Base-by-base conservation (phyloP, 2,329 filamentous ascomycete species). In the Cryphonectria radicalis region DNA sequence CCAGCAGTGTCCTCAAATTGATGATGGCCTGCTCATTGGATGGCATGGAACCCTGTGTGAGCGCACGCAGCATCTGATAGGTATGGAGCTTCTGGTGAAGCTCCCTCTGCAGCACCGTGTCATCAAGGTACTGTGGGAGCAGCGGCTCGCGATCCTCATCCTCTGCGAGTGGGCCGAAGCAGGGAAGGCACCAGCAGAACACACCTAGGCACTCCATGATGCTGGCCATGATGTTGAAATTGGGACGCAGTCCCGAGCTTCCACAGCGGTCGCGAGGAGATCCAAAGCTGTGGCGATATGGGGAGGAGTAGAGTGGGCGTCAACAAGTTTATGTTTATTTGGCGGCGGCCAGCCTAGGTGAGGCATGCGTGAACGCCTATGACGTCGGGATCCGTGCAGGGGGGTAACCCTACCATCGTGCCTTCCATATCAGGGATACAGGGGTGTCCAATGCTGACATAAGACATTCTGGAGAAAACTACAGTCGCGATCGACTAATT, bases 61-160 rank as follows among this genome's bases (percentile, higher is more conserved):
- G 80, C 69, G 95, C 95, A 68, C 93, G 89, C 40, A 94, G 79
- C 92, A 97, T 97, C 84, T 97, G 94, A 79, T 97, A 98, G 37
- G 91, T 91, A 82, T 97, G 95, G 73, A 98, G 88, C 85, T 97
- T 98, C 80, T 95, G 90, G 78, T 95, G 93, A 71, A 97, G 87
- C 76, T 90, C 86, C 64, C 90, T 87, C 86, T 97, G 93, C 68
- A 95, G 84, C 43, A 86, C 83, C 0, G 95, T 97, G 77, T 96
- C 93, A 80, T 97, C 92, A 77, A 90, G 86, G 85, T 96, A 96
- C 77, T 90, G 91, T 71, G 94, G 93, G 65, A 97, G 89, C 70
- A 97, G 86, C 73, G 94, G 94, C 77, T 94, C 86, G 67, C 89
- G 91, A 78, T 84, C 85, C 76, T 84, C 82, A 72, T 80, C 79